These are phyloP conservation scores for Plasmodium ovale DNA, from an alignment of 169 alveolate species.

Conservation along the genomic window DNA sequence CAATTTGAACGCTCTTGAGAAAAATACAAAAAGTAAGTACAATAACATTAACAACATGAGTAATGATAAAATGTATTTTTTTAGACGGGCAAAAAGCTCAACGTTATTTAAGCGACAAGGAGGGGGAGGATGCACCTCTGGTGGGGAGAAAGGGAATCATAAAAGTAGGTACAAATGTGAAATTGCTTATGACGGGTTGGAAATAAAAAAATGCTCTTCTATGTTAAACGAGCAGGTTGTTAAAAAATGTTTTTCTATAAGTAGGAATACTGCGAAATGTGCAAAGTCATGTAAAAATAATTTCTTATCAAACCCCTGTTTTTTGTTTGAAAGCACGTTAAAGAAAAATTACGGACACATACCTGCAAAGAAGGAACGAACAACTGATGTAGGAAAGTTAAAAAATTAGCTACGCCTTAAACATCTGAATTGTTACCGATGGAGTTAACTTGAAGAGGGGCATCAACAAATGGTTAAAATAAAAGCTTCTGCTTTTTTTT, in stretches of 20 bases:
- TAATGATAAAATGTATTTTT: conserved; percentile 3
- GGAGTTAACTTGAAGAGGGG: too few relatives aligned
- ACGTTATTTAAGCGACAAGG: conserved; percentile 2
- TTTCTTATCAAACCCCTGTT: conserved; percentile 9
- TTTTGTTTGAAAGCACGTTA: conserved; percentile 37
- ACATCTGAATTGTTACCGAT: too few relatives aligned
- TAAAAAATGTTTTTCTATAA: not conserved
- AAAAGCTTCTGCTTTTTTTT: too few relatives aligned
- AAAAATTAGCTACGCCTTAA: too few relatives aligned
- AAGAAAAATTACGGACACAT: too few relatives aligned
- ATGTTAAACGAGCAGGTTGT: not conserved
- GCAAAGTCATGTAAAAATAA: not conserved
- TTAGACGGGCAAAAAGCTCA: conserved; percentile 22
- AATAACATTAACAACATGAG: not conserved
- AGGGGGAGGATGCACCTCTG: not conserved
- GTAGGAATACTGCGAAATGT: conserved; percentile 1
- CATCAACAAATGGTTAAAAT: too few relatives aligned
- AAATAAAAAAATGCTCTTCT: conserved; percentile 11
- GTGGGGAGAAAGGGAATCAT: not conserved
- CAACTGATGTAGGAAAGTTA: not conserved
- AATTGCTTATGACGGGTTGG: not conserved
- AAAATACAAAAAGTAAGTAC: not conserved
- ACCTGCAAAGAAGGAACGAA: too few relatives aligned
- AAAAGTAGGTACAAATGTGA: not conserved
- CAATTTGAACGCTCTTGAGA: not conserved